Percentiles rank a stretch among this genome's conserved stretches.
These are phyloP conservation scores for Ceratocystis variospora DNA, from an alignment of 2,329 filamentous ascomycete genomes.

Conservation along the genomic window DNA sequence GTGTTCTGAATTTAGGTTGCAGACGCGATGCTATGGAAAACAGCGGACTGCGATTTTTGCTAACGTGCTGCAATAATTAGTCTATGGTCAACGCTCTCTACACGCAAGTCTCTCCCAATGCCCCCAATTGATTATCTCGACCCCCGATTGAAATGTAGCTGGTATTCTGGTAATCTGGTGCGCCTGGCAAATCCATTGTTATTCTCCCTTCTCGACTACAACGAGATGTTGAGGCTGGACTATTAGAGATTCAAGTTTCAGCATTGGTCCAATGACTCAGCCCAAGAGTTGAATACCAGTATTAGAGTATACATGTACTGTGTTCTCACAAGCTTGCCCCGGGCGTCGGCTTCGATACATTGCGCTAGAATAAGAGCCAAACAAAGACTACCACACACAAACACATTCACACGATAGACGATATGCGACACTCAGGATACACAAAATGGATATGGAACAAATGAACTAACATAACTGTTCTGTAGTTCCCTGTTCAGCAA, in stretches of 20 bases:
- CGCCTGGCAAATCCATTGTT: not conserved
- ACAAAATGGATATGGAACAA: not conserved
- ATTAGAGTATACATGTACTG: not conserved
- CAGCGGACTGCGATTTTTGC: not conserved
- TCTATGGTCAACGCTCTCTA: slow-evolving; percentile 38
- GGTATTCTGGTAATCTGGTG: not conserved
- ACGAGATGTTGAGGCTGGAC: not conserved
- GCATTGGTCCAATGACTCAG: not conserved
- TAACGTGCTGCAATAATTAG: slow-evolving; percentile 23
- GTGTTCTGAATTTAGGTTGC: slow-evolving; percentile 13
- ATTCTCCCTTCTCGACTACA: not conserved
- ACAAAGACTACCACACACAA: not conserved
- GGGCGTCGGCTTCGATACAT: not conserved
- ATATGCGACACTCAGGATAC: not conserved
- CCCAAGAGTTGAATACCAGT: not conserved
- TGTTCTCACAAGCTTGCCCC: not conserved
- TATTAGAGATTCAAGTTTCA: not conserved
- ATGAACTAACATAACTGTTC: slow-evolving; percentile 1
- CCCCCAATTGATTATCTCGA: not conserved
- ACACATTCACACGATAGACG: not conserved
- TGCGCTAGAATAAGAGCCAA: not conserved
- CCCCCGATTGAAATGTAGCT: not conserved
- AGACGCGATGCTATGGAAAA: not conserved
- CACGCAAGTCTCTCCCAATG: slow-evolving; percentile 36
- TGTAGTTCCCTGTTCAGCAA: slow-evolving; percentile 67